A percentile compares a stretch with the other conserved stretches of the same genome.
These are phyloP conservation scores for Erodium moschatum DNA, from an alignment of 441 rosid genomes.

Conservation along the genomic window DNA sequence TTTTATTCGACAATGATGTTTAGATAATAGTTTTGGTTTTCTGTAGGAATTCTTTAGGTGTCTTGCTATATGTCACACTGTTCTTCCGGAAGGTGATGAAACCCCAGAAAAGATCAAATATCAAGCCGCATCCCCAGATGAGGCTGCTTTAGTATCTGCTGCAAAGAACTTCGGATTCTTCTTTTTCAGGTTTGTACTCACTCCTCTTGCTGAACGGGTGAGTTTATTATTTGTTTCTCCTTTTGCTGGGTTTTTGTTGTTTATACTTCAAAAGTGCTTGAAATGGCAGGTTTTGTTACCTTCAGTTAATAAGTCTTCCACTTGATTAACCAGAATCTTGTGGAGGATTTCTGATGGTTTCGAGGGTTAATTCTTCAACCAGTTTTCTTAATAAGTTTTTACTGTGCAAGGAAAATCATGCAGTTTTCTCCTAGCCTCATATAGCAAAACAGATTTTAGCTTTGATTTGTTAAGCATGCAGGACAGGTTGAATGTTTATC, in stretches of 20 bases:
- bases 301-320: neutral
- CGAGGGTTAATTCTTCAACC: neutral
- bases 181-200: constrained; percentile 61
- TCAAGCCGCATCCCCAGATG: constrained; percentile 99
- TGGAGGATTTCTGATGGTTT: neutral
- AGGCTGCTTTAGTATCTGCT: constrained; percentile 93
- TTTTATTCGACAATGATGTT: constrained; percentile 2
- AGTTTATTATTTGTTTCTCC: too few species aligned
- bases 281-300: neutral
- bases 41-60: constrained; percentile 83
- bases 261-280: constrained; percentile 1
- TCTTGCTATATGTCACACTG: constrained; percentile 96
- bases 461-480: neutral
- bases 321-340: neutral
- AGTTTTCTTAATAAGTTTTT: too few species aligned
- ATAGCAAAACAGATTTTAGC: neutral
- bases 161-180: constrained; percentile 98
- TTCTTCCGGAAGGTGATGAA: constrained; percentile 97
- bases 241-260: neutral
- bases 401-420: too few species aligned
- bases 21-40: constrained; percentile 10
- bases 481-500: neutral
- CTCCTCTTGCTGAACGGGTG: neutral
- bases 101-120: constrained; percentile 85
- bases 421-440: neutral